phyloP scores from a whole-genome alignment of 768 basidiomycete species.

The Pisolithus albus region DNA sequence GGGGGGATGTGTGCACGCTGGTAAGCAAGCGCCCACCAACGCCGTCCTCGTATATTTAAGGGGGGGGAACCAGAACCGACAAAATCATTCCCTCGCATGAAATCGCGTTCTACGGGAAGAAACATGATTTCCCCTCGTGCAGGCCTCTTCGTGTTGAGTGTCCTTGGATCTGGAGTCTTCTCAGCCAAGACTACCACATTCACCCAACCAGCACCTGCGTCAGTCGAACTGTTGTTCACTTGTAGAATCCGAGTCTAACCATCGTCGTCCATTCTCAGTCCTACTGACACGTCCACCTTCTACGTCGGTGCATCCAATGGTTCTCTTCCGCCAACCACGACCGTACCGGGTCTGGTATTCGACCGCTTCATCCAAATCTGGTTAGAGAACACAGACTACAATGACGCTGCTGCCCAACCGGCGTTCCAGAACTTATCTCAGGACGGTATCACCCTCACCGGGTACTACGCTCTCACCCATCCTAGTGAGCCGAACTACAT shows the following conservation, averaged over 20 bases:
- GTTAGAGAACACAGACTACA: conserved; percentile 55
- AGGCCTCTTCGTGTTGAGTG: neutral
- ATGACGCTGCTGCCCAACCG: conserved; percentile 17
- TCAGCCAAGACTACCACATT: conserved; percentile 9
- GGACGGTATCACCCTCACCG: conserved; percentile 43
- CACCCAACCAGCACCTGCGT: conserved; percentile 19
- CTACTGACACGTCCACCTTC: conserved; percentile 25
- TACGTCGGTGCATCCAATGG: conserved; percentile 38
- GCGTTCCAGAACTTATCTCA: conserved; percentile 34
- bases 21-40: too few species aligned
- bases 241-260: neutral
- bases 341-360: conserved; percentile 38
- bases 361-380: conserved; percentile 45
- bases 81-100: too few species aligned
- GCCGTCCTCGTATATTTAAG: too few species aligned
- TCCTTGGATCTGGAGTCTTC: neutral
- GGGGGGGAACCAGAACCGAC: too few species aligned
- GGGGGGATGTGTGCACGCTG: too few species aligned
- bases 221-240: conserved; percentile 4
- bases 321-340: conserved; percentile 30
- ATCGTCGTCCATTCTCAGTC: conserved; percentile 5
- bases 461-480: conserved; percentile 45
- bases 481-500: conserved; percentile 56
- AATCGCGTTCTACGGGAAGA: neutral
- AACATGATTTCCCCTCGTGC: neutral